Evolutionary conservation across 257 asterid genomes (phyloP), one percentile per base, ranked within the genome.

Genomic region (Ligustrum vulgare): DNA sequence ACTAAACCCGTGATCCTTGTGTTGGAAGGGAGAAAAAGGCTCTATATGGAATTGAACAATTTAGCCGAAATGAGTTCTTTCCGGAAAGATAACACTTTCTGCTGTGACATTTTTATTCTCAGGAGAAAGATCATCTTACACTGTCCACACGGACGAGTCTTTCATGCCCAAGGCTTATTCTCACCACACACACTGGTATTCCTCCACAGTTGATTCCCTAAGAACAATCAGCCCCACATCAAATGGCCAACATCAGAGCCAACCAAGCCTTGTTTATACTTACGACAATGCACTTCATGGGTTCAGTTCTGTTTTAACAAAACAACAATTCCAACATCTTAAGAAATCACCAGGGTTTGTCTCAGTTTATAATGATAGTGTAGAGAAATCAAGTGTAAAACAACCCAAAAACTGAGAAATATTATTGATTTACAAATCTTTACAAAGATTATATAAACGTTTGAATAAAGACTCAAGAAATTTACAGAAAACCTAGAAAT

Each of bases 71-170:
- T n/a, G n/a, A n/a, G n/a, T n/a, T n/a, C n/a, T n/a, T n/a, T n/a
- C n/a, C n/a, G n/a, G n/a, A n/a, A n/a, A n/a, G n/a, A n/a, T n/a
- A n/a, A 37, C 47, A 18, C 28, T 51, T 13, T 22, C 45, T 63
- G 37, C 34, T 72, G 62, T 56, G 77, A 6, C 11, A 32, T 39
- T 11, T 51, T 69, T 62, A 34, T 74, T 32, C 8, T 73, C 75
- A 10, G 73, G 73, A 20, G 72, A 82, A 33, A 76, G 84, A n/a
- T 76, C 84, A 12, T 74, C 78, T 5, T 81, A 81, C 73, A 83
- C 81, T 12, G 80, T 86, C 62, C 90, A 86, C 49, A 81, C 82
- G 88, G 90, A 86, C 79, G 77, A 81, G 23, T 77, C 84, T 5
- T 54, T 28, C n/a, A 86, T 86, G 85, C 90, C 90, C 2, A 73